phyloP scores from a whole-genome alignment of 805 yeast species.

The Hanseniaspora lindneri region DNA sequence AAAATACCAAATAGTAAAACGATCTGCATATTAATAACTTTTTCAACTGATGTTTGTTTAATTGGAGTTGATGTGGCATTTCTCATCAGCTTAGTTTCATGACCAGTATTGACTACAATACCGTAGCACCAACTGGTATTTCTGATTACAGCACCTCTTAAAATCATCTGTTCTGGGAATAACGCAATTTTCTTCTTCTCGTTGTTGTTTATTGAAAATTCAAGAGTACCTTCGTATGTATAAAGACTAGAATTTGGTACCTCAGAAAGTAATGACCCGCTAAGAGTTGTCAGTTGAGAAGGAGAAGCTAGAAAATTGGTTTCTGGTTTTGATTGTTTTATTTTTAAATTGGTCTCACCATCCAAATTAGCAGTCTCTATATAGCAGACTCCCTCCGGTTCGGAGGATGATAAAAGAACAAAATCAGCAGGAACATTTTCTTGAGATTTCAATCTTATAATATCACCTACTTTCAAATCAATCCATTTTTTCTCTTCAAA shows the following conservation, averaged over 20 bases:
- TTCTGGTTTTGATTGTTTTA: conserved; percentile 75
- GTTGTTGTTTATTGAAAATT: conserved; percentile 24
- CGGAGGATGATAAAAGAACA: conserved; percentile 75
- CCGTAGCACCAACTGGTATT: conserved; percentile 95
- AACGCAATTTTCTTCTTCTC: conserved; percentile 50
- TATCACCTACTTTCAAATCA: conserved; percentile 80
- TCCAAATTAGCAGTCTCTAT: conserved; percentile 95
- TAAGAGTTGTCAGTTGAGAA: conserved; percentile 39
- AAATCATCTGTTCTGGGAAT: conserved; percentile 78
- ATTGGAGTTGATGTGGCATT: conserved; percentile 98
- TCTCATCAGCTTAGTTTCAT: conserved; percentile 94
- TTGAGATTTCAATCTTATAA: conserved; percentile 70
- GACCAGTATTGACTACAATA: conserved; percentile 89
- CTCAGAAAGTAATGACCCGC: conserved; percentile 64
- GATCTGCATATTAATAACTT: conserved; percentile 86
- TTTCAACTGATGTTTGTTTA: conserved; percentile 91
- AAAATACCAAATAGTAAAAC: conserved; percentile 74
- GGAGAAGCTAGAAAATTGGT: conserved; percentile 65
- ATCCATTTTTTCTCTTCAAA: conserved; percentile 70
- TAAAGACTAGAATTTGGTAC: conserved; percentile 88
- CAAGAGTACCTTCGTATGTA: conserved; percentile 80
- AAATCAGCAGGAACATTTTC: conserved; percentile 93
- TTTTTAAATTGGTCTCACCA: conserved; percentile 94
- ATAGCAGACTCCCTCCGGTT: conserved; percentile 95
- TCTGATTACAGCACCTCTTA: conserved; percentile 90